Conservation (phyloP, 2,329 filamentous ascomycete genomes). For the Tolypocladium ophioglossoides region DNA sequence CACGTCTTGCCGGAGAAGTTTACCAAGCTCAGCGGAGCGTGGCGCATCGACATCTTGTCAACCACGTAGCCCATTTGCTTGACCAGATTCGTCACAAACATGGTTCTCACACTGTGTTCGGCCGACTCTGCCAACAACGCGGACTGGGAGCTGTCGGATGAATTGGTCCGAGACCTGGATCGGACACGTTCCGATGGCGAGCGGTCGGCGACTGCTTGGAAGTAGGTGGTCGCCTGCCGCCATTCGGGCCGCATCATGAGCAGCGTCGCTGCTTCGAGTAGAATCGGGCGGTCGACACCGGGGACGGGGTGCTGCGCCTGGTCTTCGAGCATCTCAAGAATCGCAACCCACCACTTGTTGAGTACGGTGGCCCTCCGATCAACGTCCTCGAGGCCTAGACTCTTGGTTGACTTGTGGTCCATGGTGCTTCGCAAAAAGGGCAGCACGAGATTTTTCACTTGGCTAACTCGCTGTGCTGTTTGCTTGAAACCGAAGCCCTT, state of each 20-base stretch:
- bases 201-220: constrained; percentile 51
- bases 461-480: constrained; percentile 60
- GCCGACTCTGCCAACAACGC: constrained; percentile 53
- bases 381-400: constrained; percentile 66
- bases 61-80: constrained; percentile 81
- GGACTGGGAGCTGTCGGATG: constrained; percentile 53
- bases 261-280: constrained; percentile 67
- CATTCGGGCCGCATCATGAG: constrained; percentile 88
- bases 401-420: constrained; percentile 52
- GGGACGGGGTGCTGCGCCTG: constrained; percentile 59
- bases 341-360: constrained; percentile 81
- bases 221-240: constrained; percentile 61
- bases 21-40: constrained; percentile 55
- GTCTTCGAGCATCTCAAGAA: constrained; percentile 74
- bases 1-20: constrained; percentile 85
- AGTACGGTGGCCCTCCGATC: constrained; percentile 70
- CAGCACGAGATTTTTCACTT: constrained; percentile 61
- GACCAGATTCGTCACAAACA: constrained; percentile 72
- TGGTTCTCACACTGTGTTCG: constrained; percentile 79
- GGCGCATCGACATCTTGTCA: constrained; percentile 74
- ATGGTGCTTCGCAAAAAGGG: constrained; percentile 67
- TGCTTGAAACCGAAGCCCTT: constrained; percentile 60
- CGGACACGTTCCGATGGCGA: constrained; percentile 34
- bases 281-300: constrained; percentile 70
- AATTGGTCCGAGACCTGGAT: constrained; percentile 35